Conservation (phyloP, 257 asterid species). For the Craterostigma plantagineum region DNA sequence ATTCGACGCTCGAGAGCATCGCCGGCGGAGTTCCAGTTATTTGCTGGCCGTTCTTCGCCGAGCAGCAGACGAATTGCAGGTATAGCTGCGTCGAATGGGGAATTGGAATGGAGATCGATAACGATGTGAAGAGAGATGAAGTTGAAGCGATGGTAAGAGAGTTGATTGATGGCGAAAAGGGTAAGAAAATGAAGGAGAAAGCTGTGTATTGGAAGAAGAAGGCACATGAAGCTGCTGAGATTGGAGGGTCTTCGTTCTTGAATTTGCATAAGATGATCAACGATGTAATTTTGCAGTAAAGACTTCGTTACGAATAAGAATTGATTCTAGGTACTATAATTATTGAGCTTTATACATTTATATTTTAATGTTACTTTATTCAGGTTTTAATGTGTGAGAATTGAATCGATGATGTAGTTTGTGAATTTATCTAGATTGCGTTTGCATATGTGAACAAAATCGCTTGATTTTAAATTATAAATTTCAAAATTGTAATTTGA, state of each 20-base stretch:
- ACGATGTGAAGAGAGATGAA: slow-evolving; percentile 27
- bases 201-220: slow-evolving; percentile 25
- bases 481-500: no score
- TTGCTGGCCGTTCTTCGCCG: slow-evolving; percentile 44
- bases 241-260: slow-evolving; percentile 17
- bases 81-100: slow-evolving; percentile 28
- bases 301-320: no score
- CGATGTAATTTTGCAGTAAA: slow-evolving; percentile 11
- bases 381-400: no score
- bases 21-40: slow-evolving; percentile 27
- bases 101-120: slow-evolving; percentile 34
- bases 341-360: no score
- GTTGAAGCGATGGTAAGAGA: slow-evolving; percentile 29
- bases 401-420: no score
- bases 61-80: slow-evolving; percentile 38
- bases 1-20: slow-evolving; percentile 18
- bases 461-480: no score
- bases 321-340: no score
- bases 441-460: no score
- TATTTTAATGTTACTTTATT: no score
- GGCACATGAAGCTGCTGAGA: slow-evolving; percentile 18
- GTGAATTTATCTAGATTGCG: no score
- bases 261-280: slow-evolving; percentile 16
- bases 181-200: slow-evolving; percentile 22
- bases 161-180: slow-evolving; percentile 39